Conservation (phyloP, 2,329 filamentous ascomycete species). For the Aspergillus candidus region DNA sequence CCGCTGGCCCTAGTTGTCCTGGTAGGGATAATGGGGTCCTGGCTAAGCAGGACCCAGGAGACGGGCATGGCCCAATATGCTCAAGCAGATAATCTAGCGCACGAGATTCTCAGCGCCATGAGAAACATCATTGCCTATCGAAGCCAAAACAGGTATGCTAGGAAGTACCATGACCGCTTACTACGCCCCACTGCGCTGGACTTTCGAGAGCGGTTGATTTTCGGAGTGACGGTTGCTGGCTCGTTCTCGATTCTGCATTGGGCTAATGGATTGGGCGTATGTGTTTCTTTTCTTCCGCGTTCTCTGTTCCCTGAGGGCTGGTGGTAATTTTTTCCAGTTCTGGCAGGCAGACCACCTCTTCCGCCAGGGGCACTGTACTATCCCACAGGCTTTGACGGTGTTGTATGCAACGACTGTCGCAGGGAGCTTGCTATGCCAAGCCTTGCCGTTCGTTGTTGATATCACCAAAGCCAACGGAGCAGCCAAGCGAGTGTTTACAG, state of each 20-base stretch:
- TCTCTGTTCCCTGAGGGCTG: no score
- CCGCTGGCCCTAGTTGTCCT: conserved; percentile 66
- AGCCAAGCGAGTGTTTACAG: conserved; percentile 1
- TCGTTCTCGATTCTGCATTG: conserved; percentile 5
- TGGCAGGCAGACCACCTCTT: conserved; percentile 5
- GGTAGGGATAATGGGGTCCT: conserved; percentile 1
- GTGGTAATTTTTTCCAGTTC: neutral
- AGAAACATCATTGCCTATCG: conserved; percentile 3
- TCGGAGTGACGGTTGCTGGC: conserved; percentile 3
- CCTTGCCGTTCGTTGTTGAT: conserved; percentile 7
- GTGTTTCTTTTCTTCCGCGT: neutral
- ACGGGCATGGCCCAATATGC: neutral
- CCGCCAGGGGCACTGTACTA: conserved; percentile 3
- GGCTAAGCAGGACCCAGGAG: neutral
- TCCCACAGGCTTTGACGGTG: conserved; percentile 5
- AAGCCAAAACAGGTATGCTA: conserved; percentile 2
- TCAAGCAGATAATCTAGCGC: conserved; percentile 1
- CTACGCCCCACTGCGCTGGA: neutral
- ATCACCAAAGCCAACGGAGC: conserved; percentile 14
- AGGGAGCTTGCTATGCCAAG: conserved; percentile 7
- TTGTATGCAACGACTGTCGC: conserved; percentile 7
- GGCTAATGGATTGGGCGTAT: conserved; percentile 7
- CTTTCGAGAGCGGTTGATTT: conserved; percentile 3
- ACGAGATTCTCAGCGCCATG: conserved; percentile 5
- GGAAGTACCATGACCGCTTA: conserved; percentile 1